Percentiles rank a stretch among this genome's conserved stretches.
Evolutionary conservation across 2,329 filamentous ascomycete species (phyloP).

Genomic region (Alternaria gansuensis): DNA sequence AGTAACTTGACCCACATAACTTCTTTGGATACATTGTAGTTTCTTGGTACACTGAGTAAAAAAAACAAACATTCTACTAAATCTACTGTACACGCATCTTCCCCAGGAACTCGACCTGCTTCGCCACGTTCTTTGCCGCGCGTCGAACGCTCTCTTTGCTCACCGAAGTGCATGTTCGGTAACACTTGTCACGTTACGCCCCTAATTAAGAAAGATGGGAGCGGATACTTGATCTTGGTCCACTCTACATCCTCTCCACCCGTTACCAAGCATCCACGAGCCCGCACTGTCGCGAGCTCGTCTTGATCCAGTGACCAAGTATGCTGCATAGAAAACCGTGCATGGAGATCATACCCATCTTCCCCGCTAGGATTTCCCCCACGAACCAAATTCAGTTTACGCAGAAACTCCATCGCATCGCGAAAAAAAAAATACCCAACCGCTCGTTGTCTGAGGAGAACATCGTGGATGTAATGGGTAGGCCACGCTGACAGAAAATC

Average conservation of each 20-base stretch:
- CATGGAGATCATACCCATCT: neutral
- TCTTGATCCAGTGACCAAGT: neutral
- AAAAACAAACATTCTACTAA: neutral
- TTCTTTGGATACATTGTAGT: neutral
- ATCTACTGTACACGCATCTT: neutral
- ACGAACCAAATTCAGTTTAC: neutral
- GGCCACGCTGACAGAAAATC: conserved; percentile 8
- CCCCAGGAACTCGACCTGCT: neutral
- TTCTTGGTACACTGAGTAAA: neutral
- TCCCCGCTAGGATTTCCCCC: neutral
- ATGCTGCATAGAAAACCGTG: neutral
- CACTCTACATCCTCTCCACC: neutral
- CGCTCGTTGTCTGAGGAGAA: neutral
- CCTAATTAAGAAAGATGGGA: conserved; percentile 20
- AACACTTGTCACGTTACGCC: conserved; percentile 6
- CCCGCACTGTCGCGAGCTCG: conserved; percentile 1
- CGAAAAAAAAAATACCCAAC: neutral
- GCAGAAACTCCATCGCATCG: neutral
- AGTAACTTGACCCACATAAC: neutral
- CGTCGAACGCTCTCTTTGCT: neutral
- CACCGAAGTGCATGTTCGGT: conserved; percentile 19
- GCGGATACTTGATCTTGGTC: conserved; percentile 4
- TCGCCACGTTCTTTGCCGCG: neutral
- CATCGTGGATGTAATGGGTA: neutral
- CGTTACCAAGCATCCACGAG: conserved; percentile 5